Evolutionary conservation across 1,139 yeast species (phyloP).

Genomic region (Zygosaccharomyces sapae): DNA sequence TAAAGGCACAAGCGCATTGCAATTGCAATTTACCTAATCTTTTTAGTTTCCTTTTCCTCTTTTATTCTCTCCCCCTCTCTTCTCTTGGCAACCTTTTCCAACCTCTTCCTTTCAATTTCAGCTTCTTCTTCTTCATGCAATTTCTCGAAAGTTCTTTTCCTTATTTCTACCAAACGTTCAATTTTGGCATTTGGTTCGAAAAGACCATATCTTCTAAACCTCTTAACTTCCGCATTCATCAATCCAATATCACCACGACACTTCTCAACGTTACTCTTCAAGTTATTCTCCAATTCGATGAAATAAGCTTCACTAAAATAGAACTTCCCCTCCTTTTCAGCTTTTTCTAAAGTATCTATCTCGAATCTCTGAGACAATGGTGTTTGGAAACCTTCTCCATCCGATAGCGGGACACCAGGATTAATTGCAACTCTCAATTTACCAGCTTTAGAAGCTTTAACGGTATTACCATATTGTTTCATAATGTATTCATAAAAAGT

Average conservation of each 20-base stretch:
- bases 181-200: constrained; percentile 46
- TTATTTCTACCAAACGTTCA: constrained; percentile 34
- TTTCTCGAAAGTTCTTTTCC: constrained; percentile 28
- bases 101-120: constrained; percentile 11
- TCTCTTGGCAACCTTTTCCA: constrained; percentile 13
- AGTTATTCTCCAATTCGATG: constrained; percentile 46
- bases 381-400: constrained; percentile 81
- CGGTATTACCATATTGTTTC: constrained; percentile 69
- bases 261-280: constrained; percentile 35
- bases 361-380: constrained; percentile 41
- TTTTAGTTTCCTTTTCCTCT: constrained; percentile 15
- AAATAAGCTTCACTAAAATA: constrained; percentile 52
- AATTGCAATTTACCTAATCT: constrained; percentile 8
- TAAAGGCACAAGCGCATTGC: background rate
- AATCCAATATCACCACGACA: constrained; percentile 33
- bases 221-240: constrained; percentile 37
- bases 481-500: constrained; percentile 62
- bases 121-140: constrained; percentile 9
- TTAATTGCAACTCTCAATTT: constrained; percentile 54
- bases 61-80: constrained; percentile 11
- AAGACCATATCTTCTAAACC: constrained; percentile 60
- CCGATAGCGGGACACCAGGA: constrained; percentile 59
- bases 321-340: constrained; percentile 41
- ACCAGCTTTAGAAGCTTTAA: constrained; percentile 74
- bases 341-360: constrained; percentile 33